Base-by-base conservation (phyloP, 2,329 filamentous ascomycete genomes). In the Madurella mycetomatis region DNA sequence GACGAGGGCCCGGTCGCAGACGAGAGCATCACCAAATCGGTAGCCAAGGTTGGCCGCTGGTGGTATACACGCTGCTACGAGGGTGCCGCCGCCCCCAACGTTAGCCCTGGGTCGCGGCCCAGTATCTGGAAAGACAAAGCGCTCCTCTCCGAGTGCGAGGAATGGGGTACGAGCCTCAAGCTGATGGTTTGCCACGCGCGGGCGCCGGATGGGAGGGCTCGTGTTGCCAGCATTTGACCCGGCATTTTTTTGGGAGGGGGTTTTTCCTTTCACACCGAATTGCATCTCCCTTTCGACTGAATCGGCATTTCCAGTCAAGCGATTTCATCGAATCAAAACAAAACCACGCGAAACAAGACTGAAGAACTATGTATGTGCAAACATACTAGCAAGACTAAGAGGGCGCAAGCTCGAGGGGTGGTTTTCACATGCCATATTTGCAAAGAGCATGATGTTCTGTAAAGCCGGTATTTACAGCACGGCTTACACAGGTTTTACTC, bases 11-110 rank as follows among this genome's bases (percentile, higher is more conserved):
- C 83, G 0, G 76, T 81, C 13, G 86, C 87, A 18, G 90, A 96
- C 62, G 89, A 91, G 66, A 86, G 84, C 61, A 96, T 97, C 66
- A 90, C 90, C 13, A 92, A 90, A 66, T 95, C 95, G 79, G 91
- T 97, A 18, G 87, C 91, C 15, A 87, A 85, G 59, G 92, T 97
- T 11, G 92, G 91, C 1, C 82, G 94, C 42, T 97, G 92, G 90
- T 99, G 94, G 94, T 97, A 96, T 71, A 88, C 84, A 9, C 84
- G 88, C 49, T 96, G 92, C 75, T 97, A 96, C 69, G 92, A 96
- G 71, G 83, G 80, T 53, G 78, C 81, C 4, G 76, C 85, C 9
- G 70, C 81, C 55, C 71, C 78, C 8, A n/a, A 55, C 60, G 37
- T 55, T 55, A 69, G 74, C 32, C 63, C 76, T 47, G 68, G 51